These are phyloP conservation scores for Skeletonema menzelii DNA, from an alignment of 108 stramenopile species.

Conservation along the genomic window DNA sequence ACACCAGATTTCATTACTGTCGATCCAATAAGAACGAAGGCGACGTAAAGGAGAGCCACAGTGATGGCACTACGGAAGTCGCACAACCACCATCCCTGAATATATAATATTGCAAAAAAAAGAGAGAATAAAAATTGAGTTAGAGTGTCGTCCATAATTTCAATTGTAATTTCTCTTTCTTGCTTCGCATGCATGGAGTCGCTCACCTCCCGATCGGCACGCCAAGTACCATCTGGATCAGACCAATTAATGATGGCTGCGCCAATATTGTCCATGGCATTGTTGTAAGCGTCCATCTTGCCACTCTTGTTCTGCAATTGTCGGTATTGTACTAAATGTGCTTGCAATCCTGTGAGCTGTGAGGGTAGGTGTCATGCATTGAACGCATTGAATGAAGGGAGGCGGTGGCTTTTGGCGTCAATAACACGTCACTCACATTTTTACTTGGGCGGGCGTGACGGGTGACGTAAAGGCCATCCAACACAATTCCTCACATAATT, in stretches of 20 bases:
- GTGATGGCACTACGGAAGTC: conserved; percentile 80
- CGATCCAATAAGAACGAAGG: conserved; percentile 84
- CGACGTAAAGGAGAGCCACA: conserved; percentile 79
- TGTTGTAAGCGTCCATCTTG: conserved; percentile 60
- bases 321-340: no score
- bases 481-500: background rate
- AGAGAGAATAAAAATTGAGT: background rate
- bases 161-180: background rate
- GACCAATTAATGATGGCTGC: conserved; percentile 76
- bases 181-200: background rate
- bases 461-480: background rate
- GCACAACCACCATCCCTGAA: conserved; percentile 80
- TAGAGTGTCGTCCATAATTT: background rate
- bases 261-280: conserved; percentile 63
- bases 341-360: no score
- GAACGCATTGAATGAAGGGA: background rate
- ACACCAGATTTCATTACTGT: conserved; percentile 59
- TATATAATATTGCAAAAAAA: background rate
- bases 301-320: background rate
- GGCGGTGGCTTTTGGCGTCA: no score
- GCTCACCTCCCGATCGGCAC: conserved; percentile 68
- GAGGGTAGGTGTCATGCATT: no score
- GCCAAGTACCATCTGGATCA: conserved; percentile 68
- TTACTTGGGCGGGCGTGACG: no score
- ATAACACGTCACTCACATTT: background rate